phyloP scores from a whole-genome alignment of 2,329 filamentous ascomycete species.

The Apiospora aurea region DNA sequence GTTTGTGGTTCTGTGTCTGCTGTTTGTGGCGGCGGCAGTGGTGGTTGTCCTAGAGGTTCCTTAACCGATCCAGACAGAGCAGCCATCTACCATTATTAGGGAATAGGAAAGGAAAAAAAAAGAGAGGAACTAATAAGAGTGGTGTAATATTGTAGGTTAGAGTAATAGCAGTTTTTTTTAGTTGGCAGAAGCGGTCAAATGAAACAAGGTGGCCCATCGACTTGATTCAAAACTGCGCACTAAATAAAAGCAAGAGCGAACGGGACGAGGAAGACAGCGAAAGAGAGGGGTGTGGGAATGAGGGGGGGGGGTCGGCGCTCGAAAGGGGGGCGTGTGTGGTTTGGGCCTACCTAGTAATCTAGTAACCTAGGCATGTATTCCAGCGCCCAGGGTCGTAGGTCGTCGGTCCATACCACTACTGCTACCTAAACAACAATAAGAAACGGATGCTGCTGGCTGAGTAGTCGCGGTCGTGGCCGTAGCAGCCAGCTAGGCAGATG shows the following conservation, averaged over 20 bases:
- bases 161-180: slow-evolving; percentile 22
- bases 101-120: slow-evolving; percentile 19
- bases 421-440: neutral
- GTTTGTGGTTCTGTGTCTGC: neutral
- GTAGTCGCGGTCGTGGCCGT: neutral
- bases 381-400: slow-evolving; percentile 2
- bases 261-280: slow-evolving; percentile 23
- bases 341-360: neutral
- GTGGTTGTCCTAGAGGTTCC: slow-evolving; percentile 25
- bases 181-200: slow-evolving; percentile 26
- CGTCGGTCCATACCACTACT: neutral
- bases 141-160: slow-evolving; percentile 20
- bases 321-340: slow-evolving; percentile 13
- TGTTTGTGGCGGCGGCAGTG: slow-evolving; percentile 10
- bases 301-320: neutral
- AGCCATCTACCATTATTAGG: slow-evolving; percentile 29
- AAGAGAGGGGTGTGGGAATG: slow-evolving; percentile 22
- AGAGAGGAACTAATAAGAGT: slow-evolving; percentile 24
- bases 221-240: slow-evolving; percentile 29
- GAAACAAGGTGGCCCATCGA: slow-evolving; percentile 27
- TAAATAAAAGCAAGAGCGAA: slow-evolving; percentile 27
- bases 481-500: neutral
- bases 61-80: slow-evolving; percentile 26
- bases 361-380: too few species aligned
- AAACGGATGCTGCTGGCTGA: slow-evolving; percentile 5